Evolutionary conservation across 768 basidiomycete species (phyloP), one percentile per base, ranked within the genome.

Genomic region (Lactarius trivialis): DNA sequence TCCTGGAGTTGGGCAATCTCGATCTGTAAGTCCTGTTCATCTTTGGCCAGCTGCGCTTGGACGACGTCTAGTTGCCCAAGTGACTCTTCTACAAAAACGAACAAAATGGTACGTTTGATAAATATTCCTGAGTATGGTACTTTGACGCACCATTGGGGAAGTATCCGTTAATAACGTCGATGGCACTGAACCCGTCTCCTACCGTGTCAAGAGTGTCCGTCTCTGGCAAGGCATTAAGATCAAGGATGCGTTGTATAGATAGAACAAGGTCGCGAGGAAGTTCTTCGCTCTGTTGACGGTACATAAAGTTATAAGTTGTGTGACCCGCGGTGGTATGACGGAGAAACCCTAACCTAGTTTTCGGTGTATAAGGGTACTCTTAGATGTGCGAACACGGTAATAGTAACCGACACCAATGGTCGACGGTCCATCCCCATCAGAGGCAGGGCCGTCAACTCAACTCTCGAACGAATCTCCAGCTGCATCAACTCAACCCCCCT

Each of bases 121-220:
- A 45, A n/a, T 11, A 30, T 30, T 48, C 32, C 14, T 41, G 3
- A 55, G 24, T 21, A 28, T 12, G 19, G 48, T 39, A 41, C 39
- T 30, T n/a, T 17, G 34, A 79, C 76, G 58, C 65, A 91, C 92
- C 91, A 73, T 92, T 80, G 1, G 91, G 91, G 69, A 94, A 91
- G 67, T 88, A 81, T 33, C 79, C 78, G 65, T 93, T 90, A 55
- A 74, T 68, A 50, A 85, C 76, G 59, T 79, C 77, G 9, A 82
- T 73, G 0, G 83, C 77, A 65, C 76, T 79, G 73, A 89, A 88
- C 55, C 80, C 76, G 59, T 78, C 79, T 3, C 84, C 79, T 52
- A 86, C 72, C 43, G 75, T 77, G 68, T 89, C 84, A 28, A 88
- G 74, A 50, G 81, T 79, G 70, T 88, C 85, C 17, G 73, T 70